These are phyloP conservation scores for Coemansia furcata DNA, from an alignment of 192 early-diverging fungal species.

Conservation along the genomic window DNA sequence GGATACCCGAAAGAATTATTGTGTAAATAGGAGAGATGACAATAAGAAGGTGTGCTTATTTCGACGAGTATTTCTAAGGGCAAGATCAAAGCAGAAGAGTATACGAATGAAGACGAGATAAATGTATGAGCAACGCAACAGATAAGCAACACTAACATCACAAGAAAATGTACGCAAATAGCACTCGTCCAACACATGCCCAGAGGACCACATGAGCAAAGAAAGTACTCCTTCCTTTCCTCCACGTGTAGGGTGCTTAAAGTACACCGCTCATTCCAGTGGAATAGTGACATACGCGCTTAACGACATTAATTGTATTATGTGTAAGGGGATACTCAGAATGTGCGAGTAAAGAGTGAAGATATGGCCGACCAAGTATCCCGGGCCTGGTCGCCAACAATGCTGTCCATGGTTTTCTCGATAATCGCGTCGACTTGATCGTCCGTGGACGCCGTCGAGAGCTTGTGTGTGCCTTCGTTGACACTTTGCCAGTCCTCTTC, in stretches of 20 bases:
- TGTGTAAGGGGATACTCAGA: slow-evolving; percentile 2
- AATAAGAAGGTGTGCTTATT: neutral
- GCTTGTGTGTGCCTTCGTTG: slow-evolving; percentile 28
- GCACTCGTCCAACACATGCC: neutral
- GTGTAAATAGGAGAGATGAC: neutral
- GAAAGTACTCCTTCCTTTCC: neutral
- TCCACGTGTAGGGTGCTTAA: neutral
- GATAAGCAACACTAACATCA: no score
- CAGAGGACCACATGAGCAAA: neutral
- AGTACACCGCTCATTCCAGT: neutral
- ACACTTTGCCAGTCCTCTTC: slow-evolving; percentile 53
- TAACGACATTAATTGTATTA: neutral
- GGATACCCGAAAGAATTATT: neutral
- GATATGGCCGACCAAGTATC: slow-evolving; percentile 41
- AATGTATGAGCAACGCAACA: no score
- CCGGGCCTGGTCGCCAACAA: slow-evolving; percentile 47
- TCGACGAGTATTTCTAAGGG: neutral
- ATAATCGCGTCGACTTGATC: slow-evolving; percentile 17
- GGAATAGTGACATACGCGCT: neutral
- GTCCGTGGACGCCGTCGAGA: slow-evolving; percentile 11
- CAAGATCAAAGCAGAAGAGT: neutral
- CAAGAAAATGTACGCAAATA: no score
- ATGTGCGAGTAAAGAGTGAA: slow-evolving; percentile 15
- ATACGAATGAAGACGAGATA: neutral
- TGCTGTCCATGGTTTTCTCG: slow-evolving; percentile 40